phyloP scores from a whole-genome alignment of 2,329 filamentous ascomycete species.

The Albifimbria verrucaria region DNA sequence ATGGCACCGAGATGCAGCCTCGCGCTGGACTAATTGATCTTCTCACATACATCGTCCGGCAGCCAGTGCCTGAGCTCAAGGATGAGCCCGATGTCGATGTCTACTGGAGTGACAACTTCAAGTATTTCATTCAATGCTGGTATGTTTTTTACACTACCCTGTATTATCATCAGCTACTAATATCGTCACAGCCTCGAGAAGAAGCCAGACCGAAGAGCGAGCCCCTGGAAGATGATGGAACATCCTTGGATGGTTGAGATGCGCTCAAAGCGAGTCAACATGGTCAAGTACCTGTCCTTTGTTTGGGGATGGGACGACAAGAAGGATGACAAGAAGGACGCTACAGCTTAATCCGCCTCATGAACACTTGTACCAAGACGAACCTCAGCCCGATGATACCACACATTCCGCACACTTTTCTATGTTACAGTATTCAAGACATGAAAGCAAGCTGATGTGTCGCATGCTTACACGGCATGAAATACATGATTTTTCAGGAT shows the following conservation, averaged over 20 bases:
- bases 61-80: conserved; percentile 91
- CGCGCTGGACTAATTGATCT: conserved; percentile 90
- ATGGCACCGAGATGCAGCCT: conserved; percentile 93
- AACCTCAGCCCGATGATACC: too few species aligned
- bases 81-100: conserved; percentile 89
- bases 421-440: background rate
- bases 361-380: background rate
- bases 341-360: background rate
- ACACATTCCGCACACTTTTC: too few species aligned
- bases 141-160: conserved; percentile 48
- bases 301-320: conserved; percentile 95
- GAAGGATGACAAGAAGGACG: background rate
- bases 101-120: conserved; percentile 95
- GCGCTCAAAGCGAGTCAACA: conserved; percentile 93
- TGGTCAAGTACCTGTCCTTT: conserved; percentile 87
- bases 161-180: conserved; percentile 15
- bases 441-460: background rate
- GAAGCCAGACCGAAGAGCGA: conserved; percentile 79
- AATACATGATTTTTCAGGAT: too few species aligned
- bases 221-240: conserved; percentile 97
- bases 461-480: too few species aligned
- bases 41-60: conserved; percentile 93
- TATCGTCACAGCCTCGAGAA: conserved; percentile 74
- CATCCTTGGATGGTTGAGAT: conserved; percentile 99
- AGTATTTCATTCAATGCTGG: conserved; percentile 99